phyloP scores from a whole-genome alignment of 2,329 filamentous ascomycete genomes.

The Claviceps pazoutovae region DNA sequence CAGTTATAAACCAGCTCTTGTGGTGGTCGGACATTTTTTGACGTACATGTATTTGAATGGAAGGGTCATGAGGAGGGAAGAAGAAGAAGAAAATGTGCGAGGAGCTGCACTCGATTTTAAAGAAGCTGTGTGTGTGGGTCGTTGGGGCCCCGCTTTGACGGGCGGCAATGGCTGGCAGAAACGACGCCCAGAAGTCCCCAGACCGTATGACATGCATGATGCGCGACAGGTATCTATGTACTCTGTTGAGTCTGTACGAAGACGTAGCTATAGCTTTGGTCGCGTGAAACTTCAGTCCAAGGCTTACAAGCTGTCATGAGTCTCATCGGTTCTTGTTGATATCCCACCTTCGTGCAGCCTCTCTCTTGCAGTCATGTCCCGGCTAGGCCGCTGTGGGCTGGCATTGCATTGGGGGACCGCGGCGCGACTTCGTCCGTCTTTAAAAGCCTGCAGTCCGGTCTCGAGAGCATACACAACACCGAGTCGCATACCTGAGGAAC shows the following conservation, averaged over 20 bases:
- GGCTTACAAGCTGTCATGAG: not conserved
- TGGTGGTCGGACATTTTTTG: constrained; percentile 6
- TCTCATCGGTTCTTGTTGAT: not conserved
- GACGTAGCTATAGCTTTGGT: no score
- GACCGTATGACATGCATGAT: not conserved
- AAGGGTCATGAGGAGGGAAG: constrained; percentile 70
- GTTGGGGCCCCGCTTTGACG: not conserved
- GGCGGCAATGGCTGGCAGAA: constrained; percentile 6
- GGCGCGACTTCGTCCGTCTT: not conserved
- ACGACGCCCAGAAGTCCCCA: not conserved
- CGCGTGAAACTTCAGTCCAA: no score
- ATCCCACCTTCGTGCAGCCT: not conserved
- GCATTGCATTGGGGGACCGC: constrained; percentile 9
- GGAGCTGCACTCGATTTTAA: constrained; percentile 24
- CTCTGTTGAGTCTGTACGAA: not conserved
- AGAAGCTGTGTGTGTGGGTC: constrained; percentile 5
- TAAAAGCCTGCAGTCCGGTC: constrained; percentile 7
- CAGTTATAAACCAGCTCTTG: constrained; percentile 16
- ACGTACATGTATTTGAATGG: constrained; percentile 97
- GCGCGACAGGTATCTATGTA: no score
- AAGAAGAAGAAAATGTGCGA: constrained; percentile 28
- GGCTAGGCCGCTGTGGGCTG: constrained; percentile 12
- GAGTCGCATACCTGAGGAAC: not conserved
- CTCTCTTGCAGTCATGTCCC: constrained; percentile 12
- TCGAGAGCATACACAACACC: constrained; percentile 4